Evolutionary conservation across 2,329 filamentous ascomycete species (phyloP), one percentile per base, ranked within the genome.

Genomic region (Cladosporium sp.): DNA sequence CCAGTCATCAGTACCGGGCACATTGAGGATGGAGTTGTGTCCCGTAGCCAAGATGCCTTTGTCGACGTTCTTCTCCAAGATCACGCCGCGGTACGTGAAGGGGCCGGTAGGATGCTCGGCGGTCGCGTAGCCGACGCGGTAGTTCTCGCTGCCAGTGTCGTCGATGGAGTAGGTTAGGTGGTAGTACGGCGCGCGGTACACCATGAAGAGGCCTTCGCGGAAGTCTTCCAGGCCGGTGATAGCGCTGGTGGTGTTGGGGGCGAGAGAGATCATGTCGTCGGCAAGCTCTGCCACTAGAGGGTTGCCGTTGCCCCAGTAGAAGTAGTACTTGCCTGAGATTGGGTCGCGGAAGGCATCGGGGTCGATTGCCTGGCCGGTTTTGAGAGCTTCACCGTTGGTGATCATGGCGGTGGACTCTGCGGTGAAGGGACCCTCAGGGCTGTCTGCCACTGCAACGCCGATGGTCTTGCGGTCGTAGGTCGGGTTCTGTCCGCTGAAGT

Each of bases 141-240:
- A 84, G 70, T 83, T 73, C 50, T 78, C 78, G 0, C 78, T 81
- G 0, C 80, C 70, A 0, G 82, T 84, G 67, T 83, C 80, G 65
- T 80, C 81, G 65, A 83, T 81, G 0, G 80, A 82, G 68, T 83
- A 84, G 0, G 81, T 84, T 53, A 83, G 66, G 67, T 84, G 81
- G 69, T 83, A 84, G 10, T 80, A 69, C 0, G 81, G 81, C 1
- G 80, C 66, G 23, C 81, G 79, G 65, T 83, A 81, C 37, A 78
- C 77, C 53, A 83, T 73, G 68, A 83, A 84, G 64, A 46, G 67
- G 5, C 73, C 80, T 68, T 82, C 82, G n/a, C 78, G 76, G 74
- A 82, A 84, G 64, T 78, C 72, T 2, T 74, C 72, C 1, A 84
- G 73, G 0, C 81, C 81, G 0, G 71, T 64, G 57, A 81, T 72